Evolutionary conservation across 768 basidiomycete species (phyloP), one percentile per base, ranked within the genome.

Genomic region (Phylloporus rhodoxanthus): DNA sequence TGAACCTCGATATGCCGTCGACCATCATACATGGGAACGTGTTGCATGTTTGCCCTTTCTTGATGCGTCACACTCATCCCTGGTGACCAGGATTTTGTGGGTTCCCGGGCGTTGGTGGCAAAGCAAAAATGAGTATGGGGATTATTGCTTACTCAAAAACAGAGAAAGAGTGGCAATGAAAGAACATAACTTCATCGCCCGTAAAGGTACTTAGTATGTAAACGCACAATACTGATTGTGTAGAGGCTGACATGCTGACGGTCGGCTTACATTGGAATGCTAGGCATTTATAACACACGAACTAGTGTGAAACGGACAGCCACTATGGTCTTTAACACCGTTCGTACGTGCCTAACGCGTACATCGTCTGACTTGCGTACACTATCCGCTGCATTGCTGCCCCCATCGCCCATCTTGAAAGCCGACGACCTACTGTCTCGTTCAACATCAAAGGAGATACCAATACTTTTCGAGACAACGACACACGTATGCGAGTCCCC

Each of bases 91-190:
- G 45, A 77, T 81, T 23, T 73, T 97, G 50, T 95, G 87, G 84
- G 63, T 88, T 34, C 95, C 94, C 7, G 80, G 83, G 11, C 65
- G 74, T 40, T 68, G 68, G 51, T 90, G 91, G 84, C 79, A 84
- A 55, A 69, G 67, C 21, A 68, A 68, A 55, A 91, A 95, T 62
- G 76, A 76, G 50, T 96, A 78, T 66, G 95, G 95, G 2, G 91
- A 97, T 59, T 96, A 91, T 64, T 96, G 94, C 65, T 63, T 99
- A 54, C 72, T 99, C 53, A 81, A 76, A 66, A 85, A 91, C 56
- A 78, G 66, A 57, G 70, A 63, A 53, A 60, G 44, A 15, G 51
- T 70, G 32, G 36, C 44, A 43, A 47, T 13, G 30, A 68, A 69
- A 55, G 68, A 68, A 45, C 53, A 40, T 5, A 51, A 53, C 17